Percentiles rank a stretch among this genome's conserved stretches.
These are phyloP conservation scores for Trametes pubescens DNA, from an alignment of 1,284 basidiomycete genomes.

Conservation along the genomic window DNA sequence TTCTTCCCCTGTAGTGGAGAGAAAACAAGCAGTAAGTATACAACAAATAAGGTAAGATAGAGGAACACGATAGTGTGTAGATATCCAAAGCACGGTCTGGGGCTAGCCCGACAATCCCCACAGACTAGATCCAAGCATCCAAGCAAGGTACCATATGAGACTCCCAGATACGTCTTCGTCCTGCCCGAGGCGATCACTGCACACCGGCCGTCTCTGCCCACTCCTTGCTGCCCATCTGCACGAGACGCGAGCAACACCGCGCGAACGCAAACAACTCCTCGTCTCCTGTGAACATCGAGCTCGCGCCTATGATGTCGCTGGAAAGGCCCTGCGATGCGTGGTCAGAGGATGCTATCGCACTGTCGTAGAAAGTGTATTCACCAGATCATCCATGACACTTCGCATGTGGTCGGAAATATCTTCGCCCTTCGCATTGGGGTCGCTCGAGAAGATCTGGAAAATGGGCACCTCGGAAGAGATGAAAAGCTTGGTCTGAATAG, in stretches of 20 bases:
- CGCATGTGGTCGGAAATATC: slow-evolving; percentile 83
- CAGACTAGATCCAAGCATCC: not conserved
- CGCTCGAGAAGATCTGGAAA: slow-evolving; percentile 86
- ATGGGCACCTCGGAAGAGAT: slow-evolving; percentile 92
- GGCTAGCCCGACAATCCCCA: not conserved
- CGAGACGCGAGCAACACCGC: slow-evolving; percentile 87
- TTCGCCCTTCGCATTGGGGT: slow-evolving; percentile 50
- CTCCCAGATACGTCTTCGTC: not conserved
- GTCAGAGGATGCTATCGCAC: not conserved
- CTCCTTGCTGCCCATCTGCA: slow-evolving; percentile 90
- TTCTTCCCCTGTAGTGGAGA: not conserved
- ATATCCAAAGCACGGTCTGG: not conserved
- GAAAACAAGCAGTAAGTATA: slow-evolving; percentile 1
- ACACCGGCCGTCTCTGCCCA: slow-evolving; percentile 76
- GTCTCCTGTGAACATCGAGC: slow-evolving; percentile 91
- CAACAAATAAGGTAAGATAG: slow-evolving; percentile 2
- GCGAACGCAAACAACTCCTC: slow-evolving; percentile 97
- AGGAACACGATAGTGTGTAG: not conserved
- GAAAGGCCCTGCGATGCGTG: slow-evolving; percentile 69
- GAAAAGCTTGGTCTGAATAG: slow-evolving; percentile 82
- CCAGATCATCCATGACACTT: slow-evolving; percentile 90
- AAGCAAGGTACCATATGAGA: not conserved
- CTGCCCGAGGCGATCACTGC: slow-evolving; percentile 25
- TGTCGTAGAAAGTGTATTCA: slow-evolving; percentile 46
- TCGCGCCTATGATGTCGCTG: slow-evolving; percentile 76